phyloP scores from a whole-genome alignment of 176 grass and related monocot genomes.

The Cymbopogon citratus region DNA sequence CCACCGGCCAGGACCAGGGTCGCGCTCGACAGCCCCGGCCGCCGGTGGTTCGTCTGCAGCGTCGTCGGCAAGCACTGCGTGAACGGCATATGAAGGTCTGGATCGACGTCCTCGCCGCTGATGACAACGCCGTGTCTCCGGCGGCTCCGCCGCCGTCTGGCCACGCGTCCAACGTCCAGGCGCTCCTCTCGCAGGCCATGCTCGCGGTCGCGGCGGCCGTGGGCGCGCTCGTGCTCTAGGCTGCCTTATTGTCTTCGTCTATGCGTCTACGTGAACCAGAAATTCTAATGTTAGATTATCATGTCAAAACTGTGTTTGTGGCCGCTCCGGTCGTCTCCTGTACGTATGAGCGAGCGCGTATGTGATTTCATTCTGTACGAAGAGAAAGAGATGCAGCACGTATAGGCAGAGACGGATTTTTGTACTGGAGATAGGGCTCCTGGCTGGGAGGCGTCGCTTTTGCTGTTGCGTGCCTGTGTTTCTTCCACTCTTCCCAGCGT shows the following conservation, averaged over 20 bases:
- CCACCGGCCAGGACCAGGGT: constrained; percentile 25
- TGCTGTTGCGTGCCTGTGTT: too few species aligned
- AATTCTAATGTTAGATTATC: neutral
- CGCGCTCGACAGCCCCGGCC: constrained; percentile 15
- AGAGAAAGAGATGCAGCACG: too few species aligned
- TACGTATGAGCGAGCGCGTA: neutral
- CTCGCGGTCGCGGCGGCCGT: neutral
- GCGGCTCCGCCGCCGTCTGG: too few species aligned
- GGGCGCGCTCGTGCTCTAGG: constrained; percentile 34
- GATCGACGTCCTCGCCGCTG: constrained; percentile 16
- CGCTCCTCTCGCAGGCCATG: too few species aligned
- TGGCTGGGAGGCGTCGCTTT: too few species aligned
- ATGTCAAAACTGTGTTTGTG: neutral
- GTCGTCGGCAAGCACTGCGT: constrained; percentile 28
- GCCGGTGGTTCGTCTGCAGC: constrained; percentile 46
- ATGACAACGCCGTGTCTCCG: too few species aligned
- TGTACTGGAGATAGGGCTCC: too few species aligned
- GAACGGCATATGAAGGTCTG: constrained; percentile 36
- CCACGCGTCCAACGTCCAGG: too few species aligned
- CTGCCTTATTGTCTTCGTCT: neutral
- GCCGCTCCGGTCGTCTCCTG: neutral
- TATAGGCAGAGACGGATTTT: too few species aligned
- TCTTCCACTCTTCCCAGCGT: too few species aligned
- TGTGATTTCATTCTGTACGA: neutral
- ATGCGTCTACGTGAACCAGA: neutral